Evolutionary conservation across 2,329 filamentous ascomycete species (phyloP).

Genomic region (Boeremia lycopersici): DNA sequence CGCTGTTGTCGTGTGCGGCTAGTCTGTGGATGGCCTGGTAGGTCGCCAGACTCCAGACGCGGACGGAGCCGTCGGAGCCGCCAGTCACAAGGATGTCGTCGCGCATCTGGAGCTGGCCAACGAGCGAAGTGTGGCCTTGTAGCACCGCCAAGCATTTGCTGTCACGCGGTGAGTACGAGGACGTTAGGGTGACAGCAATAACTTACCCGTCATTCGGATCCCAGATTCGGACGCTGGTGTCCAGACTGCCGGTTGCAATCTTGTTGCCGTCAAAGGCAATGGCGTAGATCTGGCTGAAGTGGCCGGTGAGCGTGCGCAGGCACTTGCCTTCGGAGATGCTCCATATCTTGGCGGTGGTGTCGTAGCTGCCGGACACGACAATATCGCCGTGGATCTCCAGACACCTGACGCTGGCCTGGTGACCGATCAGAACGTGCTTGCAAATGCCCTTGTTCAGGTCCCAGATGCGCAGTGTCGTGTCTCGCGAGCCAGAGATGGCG

Average conservation of each 20-base stretch:
- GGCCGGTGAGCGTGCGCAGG: constrained; percentile 84
- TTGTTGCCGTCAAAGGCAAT: constrained; percentile 95
- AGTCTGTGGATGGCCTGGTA: constrained; percentile 92
- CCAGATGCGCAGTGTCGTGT: constrained; percentile 95
- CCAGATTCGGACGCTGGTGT: constrained; percentile 97
- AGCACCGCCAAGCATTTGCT: constrained; percentile 83
- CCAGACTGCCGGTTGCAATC: constrained; percentile 92
- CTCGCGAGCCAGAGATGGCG: constrained; percentile 93
- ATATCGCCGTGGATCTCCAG: constrained; percentile 95
- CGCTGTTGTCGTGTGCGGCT: constrained; percentile 96
- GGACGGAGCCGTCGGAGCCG: constrained; percentile 92
- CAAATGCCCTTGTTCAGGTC: constrained; percentile 88
- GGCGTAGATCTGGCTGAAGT: constrained; percentile 98
- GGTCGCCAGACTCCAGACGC: constrained; percentile 92
- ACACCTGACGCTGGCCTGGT: constrained; percentile 94
- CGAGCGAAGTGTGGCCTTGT: constrained; percentile 94
- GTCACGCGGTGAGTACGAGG: constrained; percentile 19
- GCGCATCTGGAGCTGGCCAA: constrained; percentile 95
- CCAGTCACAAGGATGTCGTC: constrained; percentile 94
- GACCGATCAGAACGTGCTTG: constrained; percentile 88
- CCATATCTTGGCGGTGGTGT: constrained; percentile 96
- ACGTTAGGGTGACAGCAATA: constrained; percentile 24
- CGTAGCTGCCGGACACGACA: constrained; percentile 97
- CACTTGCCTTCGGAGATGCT: constrained; percentile 96
- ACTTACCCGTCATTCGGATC: constrained; percentile 84